Evolutionary conservation across 768 basidiomycete species (phyloP).

Genomic region (Suillus variegatus): DNA sequence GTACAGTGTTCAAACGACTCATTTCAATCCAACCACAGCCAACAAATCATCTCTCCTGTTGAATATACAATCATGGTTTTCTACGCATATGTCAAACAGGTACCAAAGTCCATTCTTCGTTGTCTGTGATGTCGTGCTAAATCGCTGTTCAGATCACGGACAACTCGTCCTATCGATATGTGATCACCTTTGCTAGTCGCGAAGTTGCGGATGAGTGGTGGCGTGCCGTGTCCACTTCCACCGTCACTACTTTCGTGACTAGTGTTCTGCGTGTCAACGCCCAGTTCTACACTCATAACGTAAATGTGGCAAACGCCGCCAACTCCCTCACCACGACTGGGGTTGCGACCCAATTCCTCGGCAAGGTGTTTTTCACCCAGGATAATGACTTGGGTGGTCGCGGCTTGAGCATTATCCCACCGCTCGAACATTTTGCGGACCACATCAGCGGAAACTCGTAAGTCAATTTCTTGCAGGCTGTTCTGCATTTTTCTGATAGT

Average conservation of each 20-base stretch:
- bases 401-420: background rate
- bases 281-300: background rate
- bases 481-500: background rate
- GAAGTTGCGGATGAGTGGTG: conserved; percentile 29
- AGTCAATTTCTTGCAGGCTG: background rate
- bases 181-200: conserved; percentile 23
- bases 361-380: background rate
- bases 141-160: background rate
- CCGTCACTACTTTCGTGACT: background rate
- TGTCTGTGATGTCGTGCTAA: background rate
- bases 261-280: background rate
- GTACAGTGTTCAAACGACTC: background rate
- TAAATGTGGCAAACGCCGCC: too few species aligned
- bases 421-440: background rate
- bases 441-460: background rate
- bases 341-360: background rate
- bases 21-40: background rate
- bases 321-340: background rate
- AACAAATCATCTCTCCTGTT: too few species aligned
- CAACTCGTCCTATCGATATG: conserved; percentile 11
- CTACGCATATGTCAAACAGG: background rate
- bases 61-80: background rate
- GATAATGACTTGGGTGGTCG: background rate
- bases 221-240: conserved; percentile 18
- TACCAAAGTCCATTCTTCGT: background rate